Conservation (phyloP, 2,329 filamentous ascomycete genomes). For the Teratosphaeria pseudoeucalypti region DNA sequence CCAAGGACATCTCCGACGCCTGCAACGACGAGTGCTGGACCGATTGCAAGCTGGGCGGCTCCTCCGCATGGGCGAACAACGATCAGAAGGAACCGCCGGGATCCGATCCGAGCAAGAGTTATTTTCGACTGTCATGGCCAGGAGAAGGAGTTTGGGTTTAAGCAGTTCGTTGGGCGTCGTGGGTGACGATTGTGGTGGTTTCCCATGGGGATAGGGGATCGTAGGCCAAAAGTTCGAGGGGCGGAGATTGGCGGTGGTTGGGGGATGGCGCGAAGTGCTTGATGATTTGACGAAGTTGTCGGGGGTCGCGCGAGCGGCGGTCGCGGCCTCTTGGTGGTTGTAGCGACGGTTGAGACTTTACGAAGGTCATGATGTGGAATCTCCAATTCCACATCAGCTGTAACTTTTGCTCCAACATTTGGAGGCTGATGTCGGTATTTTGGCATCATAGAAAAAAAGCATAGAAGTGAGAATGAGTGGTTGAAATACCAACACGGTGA, state of each 20-base stretch:
- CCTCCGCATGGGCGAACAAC: background rate
- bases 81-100: background rate
- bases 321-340: background rate
- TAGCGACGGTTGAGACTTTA: too few species aligned
- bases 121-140: background rate
- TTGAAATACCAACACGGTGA: too few species aligned
- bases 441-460: too few species aligned
- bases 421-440: too few species aligned
- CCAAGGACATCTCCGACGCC: background rate
- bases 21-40: background rate
- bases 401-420: too few species aligned
- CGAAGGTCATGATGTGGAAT: too few species aligned
- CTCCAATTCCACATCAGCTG: too few species aligned
- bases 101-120: background rate
- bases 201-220: background rate
- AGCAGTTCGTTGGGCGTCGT: background rate
- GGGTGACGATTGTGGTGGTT: background rate
- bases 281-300: background rate
- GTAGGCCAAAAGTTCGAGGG: background rate
- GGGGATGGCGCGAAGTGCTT: background rate
- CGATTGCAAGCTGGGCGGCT: background rate
- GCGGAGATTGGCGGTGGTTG: background rate
- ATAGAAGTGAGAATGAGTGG: too few species aligned
- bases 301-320: too few species aligned
- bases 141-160: background rate